phyloP scores from a whole-genome alignment of 2,329 filamentous ascomycete species.

The Aspergillus glaucus region DNA sequence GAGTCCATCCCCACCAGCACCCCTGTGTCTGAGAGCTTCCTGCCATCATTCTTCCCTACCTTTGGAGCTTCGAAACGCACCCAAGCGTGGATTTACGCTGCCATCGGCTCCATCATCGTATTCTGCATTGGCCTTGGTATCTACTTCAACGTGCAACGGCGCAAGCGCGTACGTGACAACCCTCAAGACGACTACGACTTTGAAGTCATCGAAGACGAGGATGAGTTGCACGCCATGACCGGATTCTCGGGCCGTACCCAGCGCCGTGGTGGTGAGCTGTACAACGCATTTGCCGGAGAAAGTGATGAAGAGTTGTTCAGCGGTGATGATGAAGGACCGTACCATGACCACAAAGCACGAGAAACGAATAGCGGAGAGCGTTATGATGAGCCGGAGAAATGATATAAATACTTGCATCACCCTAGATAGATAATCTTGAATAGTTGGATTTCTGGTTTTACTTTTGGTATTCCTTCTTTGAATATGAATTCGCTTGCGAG shows the following conservation, averaged over 20 bases:
- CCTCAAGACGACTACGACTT: slow-evolving; percentile 86
- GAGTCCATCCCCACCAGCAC: slow-evolving; percentile 25
- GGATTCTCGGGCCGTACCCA: slow-evolving; percentile 47
- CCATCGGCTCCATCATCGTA: slow-evolving; percentile 71
- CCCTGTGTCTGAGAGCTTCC: slow-evolving; percentile 48
- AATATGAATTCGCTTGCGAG: too few relatives aligned
- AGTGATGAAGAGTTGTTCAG: slow-evolving; percentile 67
- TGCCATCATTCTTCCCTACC: slow-evolving; percentile 82
- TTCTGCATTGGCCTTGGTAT: slow-evolving; percentile 78
- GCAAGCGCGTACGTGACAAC: slow-evolving; percentile 67
- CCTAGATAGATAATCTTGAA: not conserved
- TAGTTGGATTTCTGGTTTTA: not conserved
- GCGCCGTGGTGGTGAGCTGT: slow-evolving; percentile 75
- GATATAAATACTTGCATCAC: not conserved
- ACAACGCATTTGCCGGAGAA: slow-evolving; percentile 94
- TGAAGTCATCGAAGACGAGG: slow-evolving; percentile 80
- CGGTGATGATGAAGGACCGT: slow-evolving; percentile 35
- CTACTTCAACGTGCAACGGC: slow-evolving; percentile 74
- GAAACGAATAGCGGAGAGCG: not conserved
- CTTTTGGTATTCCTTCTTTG: too few relatives aligned
- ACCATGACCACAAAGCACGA: slow-evolving; percentile 20
- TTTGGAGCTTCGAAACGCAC: slow-evolving; percentile 84
- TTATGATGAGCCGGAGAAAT: slow-evolving; percentile 4
- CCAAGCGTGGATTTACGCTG: slow-evolving; percentile 89
- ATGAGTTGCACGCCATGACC: slow-evolving; percentile 43